phyloP scores from a whole-genome alignment of 495 filamentous ascomycete species.

The Penicillium verhagenii region DNA sequence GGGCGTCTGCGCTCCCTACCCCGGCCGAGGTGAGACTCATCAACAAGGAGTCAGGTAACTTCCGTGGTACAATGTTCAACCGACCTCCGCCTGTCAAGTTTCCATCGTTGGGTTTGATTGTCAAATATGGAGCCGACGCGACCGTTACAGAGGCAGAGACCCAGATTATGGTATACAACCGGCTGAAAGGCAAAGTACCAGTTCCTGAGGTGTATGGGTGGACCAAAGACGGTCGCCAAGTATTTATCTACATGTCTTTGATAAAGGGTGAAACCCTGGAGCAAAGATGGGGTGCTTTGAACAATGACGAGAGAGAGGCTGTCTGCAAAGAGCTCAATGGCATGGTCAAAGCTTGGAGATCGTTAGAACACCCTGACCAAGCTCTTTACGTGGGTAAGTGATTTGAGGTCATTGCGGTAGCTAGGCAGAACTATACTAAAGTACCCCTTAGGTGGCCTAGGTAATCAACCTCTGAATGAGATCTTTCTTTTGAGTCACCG shows the following conservation, averaged over 20 bases:
- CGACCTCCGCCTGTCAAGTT: constrained; percentile 33
- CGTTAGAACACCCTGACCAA: constrained; percentile 21
- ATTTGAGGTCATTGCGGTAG: constrained; percentile 3
- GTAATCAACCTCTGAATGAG: constrained; percentile 23
- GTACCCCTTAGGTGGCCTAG: constrained; percentile 17
- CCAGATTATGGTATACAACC: constrained; percentile 34
- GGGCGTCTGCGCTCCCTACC: background rate
- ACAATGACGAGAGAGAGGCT: constrained; percentile 30
- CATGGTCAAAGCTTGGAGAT: constrained; percentile 29
- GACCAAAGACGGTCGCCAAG: constrained; percentile 37
- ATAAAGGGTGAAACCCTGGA: constrained; percentile 38
- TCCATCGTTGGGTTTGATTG: constrained; percentile 39
- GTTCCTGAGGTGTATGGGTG: constrained; percentile 49
- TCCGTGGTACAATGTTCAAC: background rate
- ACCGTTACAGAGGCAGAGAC: constrained; percentile 42
- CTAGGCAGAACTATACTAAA: constrained; percentile 6
- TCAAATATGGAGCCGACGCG: constrained; percentile 44
- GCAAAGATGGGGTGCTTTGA: constrained; percentile 35
- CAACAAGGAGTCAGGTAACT: background rate
- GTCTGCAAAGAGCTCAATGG: constrained; percentile 40
- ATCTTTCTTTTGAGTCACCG: constrained; percentile 16
- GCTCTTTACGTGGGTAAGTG: constrained; percentile 36
- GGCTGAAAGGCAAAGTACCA: constrained; percentile 34
- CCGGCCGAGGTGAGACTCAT: background rate
- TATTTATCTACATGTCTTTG: constrained; percentile 51